Base-by-base conservation (phyloP, 768 basidiomycete genomes). In the Collybiopsis luxurians region DNA sequence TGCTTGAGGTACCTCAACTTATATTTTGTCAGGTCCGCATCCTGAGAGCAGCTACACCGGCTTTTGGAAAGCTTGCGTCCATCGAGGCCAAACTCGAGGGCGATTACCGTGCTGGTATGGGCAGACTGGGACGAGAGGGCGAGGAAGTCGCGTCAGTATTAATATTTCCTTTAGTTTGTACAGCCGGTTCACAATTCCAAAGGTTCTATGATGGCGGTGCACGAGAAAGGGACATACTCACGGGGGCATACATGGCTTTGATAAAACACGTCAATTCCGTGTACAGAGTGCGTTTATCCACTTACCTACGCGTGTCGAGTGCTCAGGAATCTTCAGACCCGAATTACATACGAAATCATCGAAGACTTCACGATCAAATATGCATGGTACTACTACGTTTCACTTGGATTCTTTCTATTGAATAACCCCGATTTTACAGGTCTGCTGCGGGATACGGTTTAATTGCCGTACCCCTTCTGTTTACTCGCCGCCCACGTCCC, bases 351-450 rank as follows among this genome's bases (percentile, higher is more conserved):
- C 65, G 92, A 86, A 73, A 97, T 91, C 95, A 97, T 92, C 0
- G 95, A 97, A 67, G 95, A 97, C 73, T 95, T 92, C 62, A 89
- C 97, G 19, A 94, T 97, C 78, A 97, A 97, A 70, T 98, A 97
- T 68, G 74, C 92, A 9, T 97, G 94, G 95, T 34, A 34, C 50
- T n/a, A n/a, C n/a, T n/a, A n/a, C n/a, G n/a, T n/a, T n/a, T n/a
- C n/a, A n/a, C n/a, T n/a, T n/a, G n/a, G n/a, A n/a, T n/a, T n/a
- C n/a, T n/a, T n/a, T n/a, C n/a, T n/a, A n/a, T n/a, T n/a, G n/a
- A n/a, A n/a, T n/a, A n/a, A n/a, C n/a, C n/a, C n/a, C n/a, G n/a
- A n/a, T n/a, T n/a, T n/a, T n/a, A 24, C 13, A 36, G 50, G 50
- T 93, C 90, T 10, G 95, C 95, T 1, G 87, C 86, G 3, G 96